A percentile compares a stretch with the other conserved stretches of the same genome.
Evolutionary conservation across 2,329 filamentous ascomycete genomes (phyloP).

Genomic region (Neonectria sp.): DNA sequence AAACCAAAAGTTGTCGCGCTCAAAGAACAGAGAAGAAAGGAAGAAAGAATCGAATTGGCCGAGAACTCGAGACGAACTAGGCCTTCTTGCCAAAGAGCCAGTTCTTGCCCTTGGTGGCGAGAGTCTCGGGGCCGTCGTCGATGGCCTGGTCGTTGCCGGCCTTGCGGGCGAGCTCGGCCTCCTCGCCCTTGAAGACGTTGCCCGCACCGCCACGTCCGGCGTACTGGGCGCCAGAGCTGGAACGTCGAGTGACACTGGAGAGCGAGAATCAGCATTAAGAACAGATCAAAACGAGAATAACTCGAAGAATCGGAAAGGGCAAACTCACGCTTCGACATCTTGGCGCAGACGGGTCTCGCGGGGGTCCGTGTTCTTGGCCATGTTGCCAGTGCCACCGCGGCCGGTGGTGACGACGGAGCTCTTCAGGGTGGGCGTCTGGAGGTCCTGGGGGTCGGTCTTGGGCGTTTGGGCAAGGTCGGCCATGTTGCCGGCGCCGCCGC

Average conservation of each 20-base stretch:
- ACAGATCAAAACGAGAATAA: neutral
- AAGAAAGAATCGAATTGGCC: neutral
- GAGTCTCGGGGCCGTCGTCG: slow-evolving; percentile 49
- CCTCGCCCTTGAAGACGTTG: slow-evolving; percentile 73
- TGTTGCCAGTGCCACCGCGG: slow-evolving; percentile 90
- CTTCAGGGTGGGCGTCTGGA: slow-evolving; percentile 88
- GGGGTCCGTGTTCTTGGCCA: slow-evolving; percentile 81
- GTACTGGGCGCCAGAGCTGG: slow-evolving; percentile 73
- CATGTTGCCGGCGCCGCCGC: slow-evolving; percentile 86
- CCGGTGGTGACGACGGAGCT: slow-evolving; percentile 89
- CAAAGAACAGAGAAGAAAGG: neutral
- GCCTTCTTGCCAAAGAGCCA: slow-evolving; percentile 66
- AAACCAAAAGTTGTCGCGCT: slow-evolving; percentile 2
- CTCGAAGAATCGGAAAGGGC: slow-evolving; percentile 32
- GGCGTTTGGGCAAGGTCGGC: slow-evolving; percentile 67
- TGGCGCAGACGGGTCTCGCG: slow-evolving; percentile 83
- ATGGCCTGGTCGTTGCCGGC: slow-evolving; percentile 52
- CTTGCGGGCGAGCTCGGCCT: slow-evolving; percentile 52
- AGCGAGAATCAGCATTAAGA: slow-evolving; percentile 25
- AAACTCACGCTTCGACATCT: slow-evolving; percentile 80
- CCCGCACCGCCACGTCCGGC: slow-evolving; percentile 83
- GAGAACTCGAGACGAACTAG: slow-evolving; percentile 39
- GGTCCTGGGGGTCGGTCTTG: slow-evolving; percentile 72
- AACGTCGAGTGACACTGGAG: slow-evolving; percentile 68
- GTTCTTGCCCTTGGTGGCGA: slow-evolving; percentile 62